These are phyloP conservation scores for Xylaria acuta DNA, from an alignment of 495 filamentous ascomycete species.

Conservation along the genomic window DNA sequence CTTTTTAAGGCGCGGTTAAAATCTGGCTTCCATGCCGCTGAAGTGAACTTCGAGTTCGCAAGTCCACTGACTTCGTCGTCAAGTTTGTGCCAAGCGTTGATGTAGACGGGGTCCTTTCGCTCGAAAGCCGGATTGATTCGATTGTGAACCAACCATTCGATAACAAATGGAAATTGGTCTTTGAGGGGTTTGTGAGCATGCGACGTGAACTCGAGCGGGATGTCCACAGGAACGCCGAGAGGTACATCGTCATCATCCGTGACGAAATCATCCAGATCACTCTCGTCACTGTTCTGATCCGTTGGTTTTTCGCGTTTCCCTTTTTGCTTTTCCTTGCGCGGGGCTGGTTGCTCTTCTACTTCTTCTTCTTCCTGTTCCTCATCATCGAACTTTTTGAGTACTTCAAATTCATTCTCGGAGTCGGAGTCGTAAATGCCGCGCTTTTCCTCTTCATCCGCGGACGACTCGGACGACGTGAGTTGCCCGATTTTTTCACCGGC, in stretches of 20 bases:
- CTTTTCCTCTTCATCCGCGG: slow-evolving; percentile 42
- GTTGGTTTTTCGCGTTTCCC: slow-evolving; percentile 40
- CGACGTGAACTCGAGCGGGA: slow-evolving; percentile 75
- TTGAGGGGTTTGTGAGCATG: slow-evolving; percentile 71
- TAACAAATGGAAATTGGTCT: slow-evolving; percentile 77
- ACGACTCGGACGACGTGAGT: slow-evolving; percentile 43
- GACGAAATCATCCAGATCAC: slow-evolving; percentile 74
- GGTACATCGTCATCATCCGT: slow-evolving; percentile 66
- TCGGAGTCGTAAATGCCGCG: slow-evolving; percentile 53
- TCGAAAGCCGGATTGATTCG: slow-evolving; percentile 78
- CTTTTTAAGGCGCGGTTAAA: slow-evolving; percentile 71
- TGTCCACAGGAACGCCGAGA: slow-evolving; percentile 67
- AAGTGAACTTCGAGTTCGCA: slow-evolving; percentile 73
- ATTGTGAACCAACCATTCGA: slow-evolving; percentile 81
- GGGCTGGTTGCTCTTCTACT: slow-evolving; percentile 23
- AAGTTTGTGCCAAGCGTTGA: slow-evolving; percentile 75
- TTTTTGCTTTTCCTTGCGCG: slow-evolving; percentile 27
- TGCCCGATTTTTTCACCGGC: slow-evolving; percentile 61
- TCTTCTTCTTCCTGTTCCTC: slow-evolving; percentile 48
- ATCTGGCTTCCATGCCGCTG: slow-evolving; percentile 71
- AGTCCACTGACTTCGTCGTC: slow-evolving; percentile 73
- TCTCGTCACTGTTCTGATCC: slow-evolving; percentile 57
- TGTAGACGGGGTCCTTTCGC: slow-evolving; percentile 68
- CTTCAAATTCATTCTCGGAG: slow-evolving; percentile 40
- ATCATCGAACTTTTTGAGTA: slow-evolving; percentile 54